Evolutionary conservation across 768 basidiomycete genomes (phyloP), one percentile per base, ranked within the genome.

Genomic region (Collybiopsis confluens): DNA sequence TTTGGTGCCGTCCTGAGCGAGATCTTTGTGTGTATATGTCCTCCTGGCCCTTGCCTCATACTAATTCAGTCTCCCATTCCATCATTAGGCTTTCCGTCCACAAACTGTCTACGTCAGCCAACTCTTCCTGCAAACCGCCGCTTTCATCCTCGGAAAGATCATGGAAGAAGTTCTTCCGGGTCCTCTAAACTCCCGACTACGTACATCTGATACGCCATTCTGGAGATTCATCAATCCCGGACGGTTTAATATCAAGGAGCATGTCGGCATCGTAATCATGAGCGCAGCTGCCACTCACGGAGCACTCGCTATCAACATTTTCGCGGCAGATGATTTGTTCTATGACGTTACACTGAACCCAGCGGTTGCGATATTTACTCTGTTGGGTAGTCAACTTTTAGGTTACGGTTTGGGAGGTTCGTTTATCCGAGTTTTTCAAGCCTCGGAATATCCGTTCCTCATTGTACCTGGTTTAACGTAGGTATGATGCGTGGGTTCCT

Each of bases 211-310:
- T 37, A 59, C 24, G 20, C 51, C 58, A 15, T 59, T 59, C 24
- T 76, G 70, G 68, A 58, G 66, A 16, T 73, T 68, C 56, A 63
- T 77, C 13, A 77, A 77, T 54, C 75, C 75, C 1, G 74, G 75
- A 2, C 73, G 73, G 15, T 77, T 77, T 65, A 77, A 77, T 56
- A 76, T 75, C 62, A 74, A 75, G 48, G 75, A 77, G 56, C 75
- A 77, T 51, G 71, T 73, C 0, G 68, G 66, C 11, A 77, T 75
- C 27, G 72, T 75, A 21, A 72, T 75, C 40, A 75, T 76, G 73
- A 58, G 73, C 0, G 73, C 73, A 5, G 76, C 75, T 9, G 75
- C 75, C 1, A 72, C 75, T 1, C 62, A 66, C 1, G 72, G 71
- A 1, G 74, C 75, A 2, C 63, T 69, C 15, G 73, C 73, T 1